phyloP scores from a whole-genome alignment of 257 asterid species.

The Rubia yunnanensis region DNA sequence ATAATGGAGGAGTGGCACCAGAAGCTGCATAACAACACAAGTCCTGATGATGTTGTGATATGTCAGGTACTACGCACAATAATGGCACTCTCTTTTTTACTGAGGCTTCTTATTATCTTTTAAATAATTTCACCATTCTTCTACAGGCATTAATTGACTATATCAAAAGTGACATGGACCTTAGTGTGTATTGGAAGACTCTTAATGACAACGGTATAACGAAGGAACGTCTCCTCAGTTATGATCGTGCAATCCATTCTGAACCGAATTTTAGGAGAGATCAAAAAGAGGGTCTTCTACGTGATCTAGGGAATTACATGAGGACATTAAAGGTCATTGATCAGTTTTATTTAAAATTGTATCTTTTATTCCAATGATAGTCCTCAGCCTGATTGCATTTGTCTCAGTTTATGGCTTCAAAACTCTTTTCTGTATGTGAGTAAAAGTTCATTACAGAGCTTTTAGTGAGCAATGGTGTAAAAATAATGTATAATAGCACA shows the following conservation, averaged over 20 bases:
- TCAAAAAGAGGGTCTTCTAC: constrained; percentile 84
- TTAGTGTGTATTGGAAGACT: constrained; percentile 86
- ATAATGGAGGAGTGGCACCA: constrained; percentile 99
- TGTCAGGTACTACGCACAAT: constrained; percentile 71
- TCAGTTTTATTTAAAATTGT: not conserved
- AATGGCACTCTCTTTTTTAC: not conserved
- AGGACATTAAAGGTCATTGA: constrained; percentile 75
- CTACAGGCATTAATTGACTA: constrained; percentile 87
- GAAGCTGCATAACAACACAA: constrained; percentile 93
- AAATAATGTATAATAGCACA: not conserved
- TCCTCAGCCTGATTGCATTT: not conserved
- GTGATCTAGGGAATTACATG: constrained; percentile 91
- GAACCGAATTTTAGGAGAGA: constrained; percentile 80
- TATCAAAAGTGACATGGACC: constrained; percentile 72
- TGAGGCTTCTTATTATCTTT: not conserved
- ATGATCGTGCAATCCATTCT: constrained; percentile 89
- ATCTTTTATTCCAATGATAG: not conserved
- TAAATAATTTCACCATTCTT: constrained; percentile 3
- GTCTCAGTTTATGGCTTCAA: not conserved
- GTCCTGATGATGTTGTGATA: constrained; percentile 97
- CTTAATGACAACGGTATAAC: constrained; percentile 88
- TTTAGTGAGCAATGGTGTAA: not conserved
- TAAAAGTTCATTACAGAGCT: not conserved
- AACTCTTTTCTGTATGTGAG: not conserved
- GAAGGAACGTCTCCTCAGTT: constrained; percentile 94